These are phyloP conservation scores for Novymonas esmeraldas DNA, from an alignment of 208 protist species.

Conservation along the genomic window DNA sequence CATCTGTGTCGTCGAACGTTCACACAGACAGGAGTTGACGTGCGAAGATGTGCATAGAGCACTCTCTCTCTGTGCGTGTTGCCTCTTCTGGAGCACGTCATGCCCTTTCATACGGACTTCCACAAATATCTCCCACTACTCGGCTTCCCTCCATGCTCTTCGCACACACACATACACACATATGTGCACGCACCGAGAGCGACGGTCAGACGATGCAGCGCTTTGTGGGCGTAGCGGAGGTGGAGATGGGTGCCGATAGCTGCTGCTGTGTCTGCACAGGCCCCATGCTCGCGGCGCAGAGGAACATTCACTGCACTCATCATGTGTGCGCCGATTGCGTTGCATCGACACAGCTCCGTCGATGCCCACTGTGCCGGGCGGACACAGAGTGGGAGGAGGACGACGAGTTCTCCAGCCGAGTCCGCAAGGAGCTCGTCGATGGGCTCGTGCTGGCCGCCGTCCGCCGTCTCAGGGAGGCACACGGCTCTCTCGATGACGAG, in stretches of 20 bases:
- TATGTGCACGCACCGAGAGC: too few relatives aligned
- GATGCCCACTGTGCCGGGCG: conserved; percentile 19
- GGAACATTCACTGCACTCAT: conserved; percentile 17
- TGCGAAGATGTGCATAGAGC: too few relatives aligned
- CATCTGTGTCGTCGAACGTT: too few relatives aligned
- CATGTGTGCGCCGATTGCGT: conserved; percentile 1
- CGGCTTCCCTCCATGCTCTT: neutral
- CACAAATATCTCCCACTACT: too few relatives aligned
- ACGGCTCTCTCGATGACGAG: too few relatives aligned
- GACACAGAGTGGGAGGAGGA: conserved; percentile 9
- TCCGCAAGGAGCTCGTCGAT: too few relatives aligned
- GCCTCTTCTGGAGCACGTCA: too few relatives aligned
- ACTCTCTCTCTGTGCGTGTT: too few relatives aligned
- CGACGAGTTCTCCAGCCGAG: conserved; percentile 7
- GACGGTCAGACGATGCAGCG: neutral
- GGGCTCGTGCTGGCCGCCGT: too few relatives aligned
- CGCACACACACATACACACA: neutral
- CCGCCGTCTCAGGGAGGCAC: too few relatives aligned
- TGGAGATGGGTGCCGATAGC: conserved; percentile 11
- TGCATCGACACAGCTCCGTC: conserved; percentile 1
- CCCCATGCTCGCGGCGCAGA: conserved; percentile 4
- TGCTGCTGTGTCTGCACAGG: conserved; percentile 16
- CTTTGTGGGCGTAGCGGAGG: neutral
- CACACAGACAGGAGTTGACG: too few relatives aligned
- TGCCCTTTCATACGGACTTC: too few relatives aligned